phyloP scores from a whole-genome alignment of 1,139 yeast genomes.

The Blastobotrys aristatus region DNA sequence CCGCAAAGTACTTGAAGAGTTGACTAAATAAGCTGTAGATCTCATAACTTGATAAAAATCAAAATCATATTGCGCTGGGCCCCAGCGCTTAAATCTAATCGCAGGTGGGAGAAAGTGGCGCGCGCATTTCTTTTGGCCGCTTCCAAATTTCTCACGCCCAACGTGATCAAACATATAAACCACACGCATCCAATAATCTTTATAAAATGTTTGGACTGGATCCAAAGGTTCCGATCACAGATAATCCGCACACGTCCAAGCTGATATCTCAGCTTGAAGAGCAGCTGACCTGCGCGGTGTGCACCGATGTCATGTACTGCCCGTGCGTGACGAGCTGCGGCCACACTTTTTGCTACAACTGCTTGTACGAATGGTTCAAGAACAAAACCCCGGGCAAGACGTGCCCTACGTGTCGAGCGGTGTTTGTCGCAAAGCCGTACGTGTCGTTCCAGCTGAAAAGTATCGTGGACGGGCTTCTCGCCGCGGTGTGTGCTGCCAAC shows the following conservation, averaged over 20 bases:
- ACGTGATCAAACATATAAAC: too few relatives aligned
- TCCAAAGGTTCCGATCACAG: not conserved
- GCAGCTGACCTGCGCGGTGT: slow-evolving; percentile 30
- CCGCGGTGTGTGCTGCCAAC: slow-evolving; percentile 15
- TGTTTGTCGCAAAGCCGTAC: slow-evolving; percentile 20
- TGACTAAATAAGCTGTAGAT: slow-evolving; percentile 3
- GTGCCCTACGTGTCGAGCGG: slow-evolving; percentile 28
- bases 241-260: not conserved
- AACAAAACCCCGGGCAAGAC: slow-evolving; percentile 18
- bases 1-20: slow-evolving; percentile 58
- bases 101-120: too few relatives aligned
- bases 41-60: too few relatives aligned
- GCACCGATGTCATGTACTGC: slow-evolving; percentile 33
- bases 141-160: too few relatives aligned
- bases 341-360: slow-evolving; percentile 33
- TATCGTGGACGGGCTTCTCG: slow-evolving; percentile 16
- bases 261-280: slow-evolving; percentile 8
- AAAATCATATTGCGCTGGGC: too few relatives aligned
- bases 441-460: slow-evolving; percentile 20
- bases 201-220: not conserved
- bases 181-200: too few relatives aligned
- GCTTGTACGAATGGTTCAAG: slow-evolving; percentile 28
- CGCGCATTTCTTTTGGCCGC: too few relatives aligned
- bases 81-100: too few relatives aligned
- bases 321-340: slow-evolving; percentile 35